phyloP scores from a whole-genome alignment of 225 moss, liverwort and hornwort species.

The Neckera pumila region DNA sequence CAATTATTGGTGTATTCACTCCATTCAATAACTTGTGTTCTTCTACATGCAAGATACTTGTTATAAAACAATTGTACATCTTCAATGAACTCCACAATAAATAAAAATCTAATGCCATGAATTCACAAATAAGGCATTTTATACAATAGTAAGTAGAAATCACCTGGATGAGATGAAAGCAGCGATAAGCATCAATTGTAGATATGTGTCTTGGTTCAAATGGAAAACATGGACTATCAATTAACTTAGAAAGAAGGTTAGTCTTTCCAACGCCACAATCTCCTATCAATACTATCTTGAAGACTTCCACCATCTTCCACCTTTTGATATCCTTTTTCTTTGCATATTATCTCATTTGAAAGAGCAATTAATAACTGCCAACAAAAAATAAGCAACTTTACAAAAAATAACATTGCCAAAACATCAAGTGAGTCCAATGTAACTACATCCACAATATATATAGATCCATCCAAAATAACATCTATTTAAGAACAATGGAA shows the following conservation, averaged over 20 bases:
- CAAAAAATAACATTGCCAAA: not conserved
- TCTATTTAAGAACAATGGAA: too few species aligned
- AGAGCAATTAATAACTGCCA: not conserved
- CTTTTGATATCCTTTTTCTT: not conserved
- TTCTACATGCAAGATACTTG: not conserved
- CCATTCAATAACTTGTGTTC: not conserved
- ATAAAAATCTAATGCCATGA: not conserved
- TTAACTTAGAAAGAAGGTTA: not conserved
- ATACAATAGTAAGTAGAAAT: not conserved
- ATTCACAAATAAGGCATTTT: not conserved
- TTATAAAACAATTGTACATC: not conserved
- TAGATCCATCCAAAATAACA: too few species aligned
- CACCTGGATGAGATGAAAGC: not conserved
- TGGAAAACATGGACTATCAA: not conserved
- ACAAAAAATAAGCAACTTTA: not conserved
- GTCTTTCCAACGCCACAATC: not conserved
- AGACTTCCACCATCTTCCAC: not conserved
- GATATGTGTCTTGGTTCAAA: not conserved
- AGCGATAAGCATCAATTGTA: not conserved
- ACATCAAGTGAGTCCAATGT: not conserved
- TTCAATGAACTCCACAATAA: fast-evolving
- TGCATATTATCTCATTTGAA: not conserved
- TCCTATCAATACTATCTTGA: not conserved
- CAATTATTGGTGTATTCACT: not conserved
- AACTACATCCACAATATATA: not conserved